Evolutionary conservation across 1,284 basidiomycete genomes (phyloP).

Genomic region (Leccinum pseudoinsigne): DNA sequence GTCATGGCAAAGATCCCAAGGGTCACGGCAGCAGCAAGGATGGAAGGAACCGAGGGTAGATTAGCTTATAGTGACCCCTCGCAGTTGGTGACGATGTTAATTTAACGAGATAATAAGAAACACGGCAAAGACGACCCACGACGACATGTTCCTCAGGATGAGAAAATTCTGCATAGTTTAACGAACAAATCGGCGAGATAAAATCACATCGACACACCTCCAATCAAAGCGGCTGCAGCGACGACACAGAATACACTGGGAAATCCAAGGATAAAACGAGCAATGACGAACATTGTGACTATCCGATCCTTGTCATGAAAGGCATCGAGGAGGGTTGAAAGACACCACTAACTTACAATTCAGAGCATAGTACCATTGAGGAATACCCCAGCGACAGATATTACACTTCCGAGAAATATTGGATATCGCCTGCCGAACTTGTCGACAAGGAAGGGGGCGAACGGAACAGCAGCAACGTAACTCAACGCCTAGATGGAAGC

Average conservation of each 20-base stretch:
- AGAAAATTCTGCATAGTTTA: conserved; percentile 29
- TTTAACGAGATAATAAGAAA: too few species aligned
- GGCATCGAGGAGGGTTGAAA: background rate
- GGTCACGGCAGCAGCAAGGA: too few species aligned
- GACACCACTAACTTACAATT: background rate
- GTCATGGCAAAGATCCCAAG: too few species aligned
- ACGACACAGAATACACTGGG: background rate
- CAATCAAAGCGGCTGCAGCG: background rate
- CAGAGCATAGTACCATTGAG: background rate
- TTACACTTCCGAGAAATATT: background rate
- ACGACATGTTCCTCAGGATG: conserved; percentile 11
- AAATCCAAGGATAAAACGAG: background rate
- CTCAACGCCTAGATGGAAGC: background rate
- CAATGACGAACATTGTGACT: background rate
- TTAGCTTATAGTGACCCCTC: too few species aligned
- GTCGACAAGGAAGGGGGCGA: background rate
- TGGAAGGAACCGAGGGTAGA: too few species aligned
- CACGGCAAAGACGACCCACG: too few species aligned
- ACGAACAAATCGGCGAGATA: background rate
- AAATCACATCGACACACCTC: background rate
- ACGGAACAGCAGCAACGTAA: background rate
- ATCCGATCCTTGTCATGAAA: background rate
- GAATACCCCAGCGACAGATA: background rate
- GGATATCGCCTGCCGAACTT: background rate
- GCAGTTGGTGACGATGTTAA: too few species aligned